Conservation (phyloP, 306 rosid genomes). For the Echinosophora koreensis region DNA sequence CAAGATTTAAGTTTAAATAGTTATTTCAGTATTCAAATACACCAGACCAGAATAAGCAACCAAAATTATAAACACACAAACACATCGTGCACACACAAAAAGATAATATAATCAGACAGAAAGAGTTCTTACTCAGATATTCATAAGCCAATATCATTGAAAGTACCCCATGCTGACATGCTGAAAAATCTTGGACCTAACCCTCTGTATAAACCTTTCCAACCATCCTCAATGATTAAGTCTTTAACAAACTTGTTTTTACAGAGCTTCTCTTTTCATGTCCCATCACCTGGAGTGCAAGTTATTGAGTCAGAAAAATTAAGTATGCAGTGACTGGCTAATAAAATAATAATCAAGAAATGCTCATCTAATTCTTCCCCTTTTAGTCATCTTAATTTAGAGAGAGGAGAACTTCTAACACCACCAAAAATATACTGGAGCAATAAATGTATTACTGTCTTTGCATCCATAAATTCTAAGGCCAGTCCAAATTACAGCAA, state of each 20-base stretch:
- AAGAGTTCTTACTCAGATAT: slow-evolving; percentile 76
- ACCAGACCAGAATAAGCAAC: slow-evolving; percentile 28
- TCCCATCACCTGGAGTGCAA: slow-evolving; percentile 71
- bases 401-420: slow-evolving; percentile 12
- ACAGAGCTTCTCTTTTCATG: slow-evolving; percentile 70
- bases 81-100: neutral
- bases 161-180: slow-evolving; percentile 97
- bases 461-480: slow-evolving; percentile 29
- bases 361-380: slow-evolving; percentile 1
- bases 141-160: slow-evolving; percentile 93
- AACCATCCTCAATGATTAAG: slow-evolving; percentile 83
- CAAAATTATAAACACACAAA: slow-evolving; percentile 12
- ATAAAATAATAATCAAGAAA: slow-evolving; percentile 17
- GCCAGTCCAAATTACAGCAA: neutral
- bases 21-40: slow-evolving; percentile 27
- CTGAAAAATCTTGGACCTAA: slow-evolving; percentile 96
- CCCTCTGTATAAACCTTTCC: slow-evolving; percentile 93
- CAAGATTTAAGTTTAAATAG: slow-evolving; percentile 3
- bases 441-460: neutral
- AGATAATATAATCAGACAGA: slow-evolving; percentile 32
- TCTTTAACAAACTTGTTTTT: too few species aligned
- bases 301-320: slow-evolving; percentile 38
- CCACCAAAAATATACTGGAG: slow-evolving; percentile 16
- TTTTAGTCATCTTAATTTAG: neutral
- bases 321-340: slow-evolving; percentile 21